Base-by-base conservation (phyloP, 257 asterid species). In the Gynochthodes officinalis region DNA sequence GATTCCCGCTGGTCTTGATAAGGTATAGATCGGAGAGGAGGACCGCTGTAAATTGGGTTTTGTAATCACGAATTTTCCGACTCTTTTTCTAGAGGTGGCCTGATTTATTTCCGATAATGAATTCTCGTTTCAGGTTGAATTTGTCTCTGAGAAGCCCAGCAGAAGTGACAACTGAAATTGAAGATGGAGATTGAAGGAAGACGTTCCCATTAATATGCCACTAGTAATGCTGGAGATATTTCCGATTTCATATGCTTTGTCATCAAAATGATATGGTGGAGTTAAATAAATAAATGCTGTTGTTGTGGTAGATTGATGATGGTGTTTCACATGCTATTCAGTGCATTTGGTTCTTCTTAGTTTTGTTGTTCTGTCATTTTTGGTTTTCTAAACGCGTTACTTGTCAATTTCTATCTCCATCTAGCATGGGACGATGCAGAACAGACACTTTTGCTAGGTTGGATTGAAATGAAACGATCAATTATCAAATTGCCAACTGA, bases 1-100 rank as follows among this genome's bases (percentile, higher is more conserved):
- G 99, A 86, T 85, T 79, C 99, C 97, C 1, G 77, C 95, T 25
- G 37, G 86, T 65, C 57, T 57, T 55, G 82, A 77, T 43, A 50
- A 18, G 89, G 96, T 88, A 79, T 12, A 13, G 7, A 4, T 35
- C 10, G 13, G 15, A 3, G 4, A 1, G n/a, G n/a, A 13, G 13
- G 23, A 8, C 10, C 18, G 32, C 33, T 25, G 50, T 33, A 23
- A 59, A 2, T 25, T n/a, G 39, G 6, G 7, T 30, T 49, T 32
- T 67, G 16, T 13, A 46, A 6, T 33, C 18, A 15, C 16, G 37
- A 18, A 32, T 7, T 7, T 39, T 8, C 40, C 14, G 12, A 0
- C 12, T 32, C 50, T 44, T 21, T 2, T 39, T 55, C 40, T 32
- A 14, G 48, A 23, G 35, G 25, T 73, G 25, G n/a, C 16, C 68